phyloP scores from a whole-genome alignment of 2,329 filamentous ascomycete genomes.

The Ceratocystis lukuohia region DNA sequence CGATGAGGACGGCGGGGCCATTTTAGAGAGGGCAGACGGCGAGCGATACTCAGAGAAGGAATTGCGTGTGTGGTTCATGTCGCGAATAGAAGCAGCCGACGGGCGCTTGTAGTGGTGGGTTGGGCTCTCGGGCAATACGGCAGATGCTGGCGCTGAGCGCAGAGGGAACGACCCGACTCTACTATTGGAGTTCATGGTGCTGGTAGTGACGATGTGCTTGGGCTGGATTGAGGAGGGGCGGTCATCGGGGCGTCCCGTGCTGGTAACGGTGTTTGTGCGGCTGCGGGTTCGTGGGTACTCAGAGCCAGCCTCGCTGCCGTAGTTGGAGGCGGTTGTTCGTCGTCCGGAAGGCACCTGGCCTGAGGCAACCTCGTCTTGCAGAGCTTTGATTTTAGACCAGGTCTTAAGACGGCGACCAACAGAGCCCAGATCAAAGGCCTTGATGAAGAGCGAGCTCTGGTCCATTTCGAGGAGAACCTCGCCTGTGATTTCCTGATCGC shows the following conservation, averaged over 20 bases:
- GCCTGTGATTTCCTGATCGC: constrained; percentile 89
- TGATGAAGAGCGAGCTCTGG: constrained; percentile 86
- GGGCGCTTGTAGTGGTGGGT: constrained; percentile 41
- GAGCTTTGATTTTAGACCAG: constrained; percentile 87
- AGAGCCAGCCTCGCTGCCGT: constrained; percentile 45
- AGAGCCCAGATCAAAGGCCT: constrained; percentile 84
- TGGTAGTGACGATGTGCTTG: constrained; percentile 35
- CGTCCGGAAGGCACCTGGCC: constrained; percentile 28
- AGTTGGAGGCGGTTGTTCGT: constrained; percentile 39
- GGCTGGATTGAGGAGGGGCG: constrained; percentile 35
- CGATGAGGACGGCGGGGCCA: constrained; percentile 29
- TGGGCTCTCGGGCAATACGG: constrained; percentile 32
- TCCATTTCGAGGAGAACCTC: constrained; percentile 92
- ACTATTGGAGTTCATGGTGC: constrained; percentile 38
- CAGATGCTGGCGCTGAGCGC: constrained; percentile 16
- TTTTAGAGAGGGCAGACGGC: constrained; percentile 80
- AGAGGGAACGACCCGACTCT: constrained; percentile 26
- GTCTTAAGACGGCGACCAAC: constrained; percentile 83
- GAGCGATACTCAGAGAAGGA: constrained; percentile 25
- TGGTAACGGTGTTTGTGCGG: constrained; percentile 45
- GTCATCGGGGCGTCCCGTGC: constrained; percentile 31
- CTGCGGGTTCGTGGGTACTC: constrained; percentile 38
- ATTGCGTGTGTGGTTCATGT: constrained; percentile 61
- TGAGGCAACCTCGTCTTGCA: constrained; percentile 71
- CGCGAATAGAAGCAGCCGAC: constrained; percentile 69